Evolutionary conservation across 2,329 filamentous ascomycete species (phyloP).

Genomic region (Mollisiaceae sp.): DNA sequence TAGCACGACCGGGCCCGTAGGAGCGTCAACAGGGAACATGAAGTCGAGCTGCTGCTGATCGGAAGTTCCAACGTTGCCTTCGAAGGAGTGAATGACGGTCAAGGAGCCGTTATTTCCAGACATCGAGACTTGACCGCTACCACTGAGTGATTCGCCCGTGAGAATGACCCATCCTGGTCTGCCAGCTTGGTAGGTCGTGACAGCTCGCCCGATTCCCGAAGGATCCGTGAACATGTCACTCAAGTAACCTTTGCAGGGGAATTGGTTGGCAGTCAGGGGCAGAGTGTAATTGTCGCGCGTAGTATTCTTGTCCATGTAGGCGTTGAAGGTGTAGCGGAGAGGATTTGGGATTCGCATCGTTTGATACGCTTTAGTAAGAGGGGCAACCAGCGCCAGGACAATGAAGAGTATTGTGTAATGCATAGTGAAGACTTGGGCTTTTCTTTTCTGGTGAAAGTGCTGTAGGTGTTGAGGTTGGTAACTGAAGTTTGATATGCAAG

Average conservation of each 20-base stretch:
- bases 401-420: background rate
- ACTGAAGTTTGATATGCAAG: background rate
- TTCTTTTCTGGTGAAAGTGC: background rate
- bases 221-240: conserved; percentile 2
- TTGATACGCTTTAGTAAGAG: background rate
- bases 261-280: conserved; percentile 1
- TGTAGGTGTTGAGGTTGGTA: background rate
- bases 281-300: background rate
- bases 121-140: conserved; percentile 1
- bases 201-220: background rate
- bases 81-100: conserved; percentile 1
- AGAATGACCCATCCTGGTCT: background rate
- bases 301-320: background rate
- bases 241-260: conserved; percentile 9
- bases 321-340: conserved; percentile 11
- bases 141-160: background rate
- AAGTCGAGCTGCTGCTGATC: background rate
- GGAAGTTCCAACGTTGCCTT: background rate
- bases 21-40: background rate
- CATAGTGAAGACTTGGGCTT: background rate
- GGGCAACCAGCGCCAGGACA: background rate
- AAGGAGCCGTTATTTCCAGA: conserved; percentile 1
- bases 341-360: conserved; percentile 2
- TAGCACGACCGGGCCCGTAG: background rate
- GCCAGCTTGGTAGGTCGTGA: background rate